Percentiles rank a stretch among this genome's conserved stretches.
These are phyloP conservation scores for Coniferiporia sulphurascens DNA, from an alignment of 1,284 basidiomycete genomes.

Conservation along the genomic window DNA sequence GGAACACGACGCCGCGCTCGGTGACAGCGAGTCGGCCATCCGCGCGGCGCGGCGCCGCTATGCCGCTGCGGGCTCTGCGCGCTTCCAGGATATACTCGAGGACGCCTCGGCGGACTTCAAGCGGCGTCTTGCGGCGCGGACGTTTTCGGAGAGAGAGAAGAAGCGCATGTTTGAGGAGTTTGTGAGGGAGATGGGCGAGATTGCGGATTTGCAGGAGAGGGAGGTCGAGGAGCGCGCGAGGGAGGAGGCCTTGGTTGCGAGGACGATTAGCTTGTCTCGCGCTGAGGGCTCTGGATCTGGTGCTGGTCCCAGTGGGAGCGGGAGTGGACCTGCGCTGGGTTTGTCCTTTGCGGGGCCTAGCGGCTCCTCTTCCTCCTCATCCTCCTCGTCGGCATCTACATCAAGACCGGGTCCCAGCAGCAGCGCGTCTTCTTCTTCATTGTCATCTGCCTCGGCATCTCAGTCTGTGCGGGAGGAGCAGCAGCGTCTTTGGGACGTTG, in stretches of 20 bases:
- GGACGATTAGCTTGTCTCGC: slow-evolving; percentile 1
- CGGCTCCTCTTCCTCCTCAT: not conserved
- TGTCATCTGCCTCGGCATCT: no score
- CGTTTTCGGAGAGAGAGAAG: not conserved
- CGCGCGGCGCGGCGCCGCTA: not conserved
- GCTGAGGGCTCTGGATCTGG: slow-evolving; percentile 1
- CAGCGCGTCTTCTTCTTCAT: no score
- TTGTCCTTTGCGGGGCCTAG: not conserved
- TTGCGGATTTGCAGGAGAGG: slow-evolving; percentile 13
- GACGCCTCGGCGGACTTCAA: slow-evolving; percentile 6
- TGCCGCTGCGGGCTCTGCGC: slow-evolving; percentile 10
- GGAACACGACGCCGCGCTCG: not conserved
- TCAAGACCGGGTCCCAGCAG: no score
- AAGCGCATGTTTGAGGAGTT: slow-evolving; percentile 10
- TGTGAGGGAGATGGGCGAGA: slow-evolving; percentile 8
- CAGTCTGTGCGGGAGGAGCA: not conserved
- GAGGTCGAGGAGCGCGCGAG: slow-evolving; percentile 11
- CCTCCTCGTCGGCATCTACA: no score
- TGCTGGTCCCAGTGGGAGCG: slow-evolving; percentile 4
- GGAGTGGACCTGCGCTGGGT: not conserved
- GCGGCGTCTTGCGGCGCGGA: not conserved
- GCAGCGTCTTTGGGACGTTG: not conserved
- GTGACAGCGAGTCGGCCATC: not conserved
- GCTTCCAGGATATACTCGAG: slow-evolving; percentile 12
- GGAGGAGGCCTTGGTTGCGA: slow-evolving; percentile 1